Percentiles rank a stretch among this genome's conserved stretches.
These are phyloP conservation scores for Mycosphaerella arachidis DNA, from an alignment of 2,329 filamentous ascomycete species.

Conservation along the genomic window DNA sequence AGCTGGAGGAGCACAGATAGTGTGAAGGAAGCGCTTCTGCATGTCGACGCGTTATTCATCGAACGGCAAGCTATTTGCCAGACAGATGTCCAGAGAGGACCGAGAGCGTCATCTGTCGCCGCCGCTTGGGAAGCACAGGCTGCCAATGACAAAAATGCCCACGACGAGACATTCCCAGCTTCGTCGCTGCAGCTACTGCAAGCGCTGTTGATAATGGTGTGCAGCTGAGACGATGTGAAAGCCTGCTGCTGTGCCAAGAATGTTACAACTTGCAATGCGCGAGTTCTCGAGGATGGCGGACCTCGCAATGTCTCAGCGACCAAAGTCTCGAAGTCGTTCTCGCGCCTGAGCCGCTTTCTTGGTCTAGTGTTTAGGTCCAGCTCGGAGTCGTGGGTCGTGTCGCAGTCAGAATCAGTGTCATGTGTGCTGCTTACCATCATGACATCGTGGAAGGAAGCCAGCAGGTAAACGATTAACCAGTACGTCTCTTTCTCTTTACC, in stretches of 20 bases:
- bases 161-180: constrained; percentile 61
- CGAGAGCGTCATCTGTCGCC: constrained; percentile 41
- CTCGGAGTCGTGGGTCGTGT: constrained; percentile 7
- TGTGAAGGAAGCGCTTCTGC: constrained; percentile 71
- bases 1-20: constrained; percentile 64
- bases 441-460: constrained; percentile 34
- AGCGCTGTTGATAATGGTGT: constrained; percentile 12
- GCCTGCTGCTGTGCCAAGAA: constrained; percentile 41
- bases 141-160: constrained; percentile 78
- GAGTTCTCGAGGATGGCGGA: constrained; percentile 38
- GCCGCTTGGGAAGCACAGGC: constrained; percentile 49
- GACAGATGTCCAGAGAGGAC: constrained; percentile 60
- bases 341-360: constrained; percentile 37
- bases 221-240: constrained; percentile 22
- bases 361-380: constrained; percentile 18
- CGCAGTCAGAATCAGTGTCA: neutral
- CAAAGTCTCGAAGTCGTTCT: constrained; percentile 38
- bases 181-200: constrained; percentile 54
- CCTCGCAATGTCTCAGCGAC: constrained; percentile 35
- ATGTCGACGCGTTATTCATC: constrained; percentile 64
- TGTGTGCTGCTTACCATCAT: constrained; percentile 7
- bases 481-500: constrained; percentile 26
- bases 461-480: constrained; percentile 38
- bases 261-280: constrained; percentile 52
- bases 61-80: constrained; percentile 72